Percentiles rank a stretch among this genome's conserved stretches.
phyloP scores from a whole-genome alignment of 139 green algal species.

The Chlamydomonas sp. region DNA sequence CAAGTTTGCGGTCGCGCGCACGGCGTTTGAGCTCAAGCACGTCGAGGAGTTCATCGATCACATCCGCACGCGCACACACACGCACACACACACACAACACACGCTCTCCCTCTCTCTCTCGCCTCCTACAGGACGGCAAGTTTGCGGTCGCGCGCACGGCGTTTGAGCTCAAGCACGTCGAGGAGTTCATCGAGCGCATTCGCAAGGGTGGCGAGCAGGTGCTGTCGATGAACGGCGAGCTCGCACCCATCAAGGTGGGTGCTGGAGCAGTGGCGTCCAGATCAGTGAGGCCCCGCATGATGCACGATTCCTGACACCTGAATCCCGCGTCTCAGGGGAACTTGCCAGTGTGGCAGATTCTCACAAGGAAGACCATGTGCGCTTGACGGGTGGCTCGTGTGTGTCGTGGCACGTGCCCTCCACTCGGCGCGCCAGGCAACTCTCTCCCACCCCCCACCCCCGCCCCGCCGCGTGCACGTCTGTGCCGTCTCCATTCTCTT shows the following conservation, averaged over 20 bases:
- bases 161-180: constrained; percentile 38
- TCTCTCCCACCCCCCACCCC: too few relatives aligned
- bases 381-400: too few relatives aligned
- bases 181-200: constrained; percentile 50
- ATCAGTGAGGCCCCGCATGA: too few relatives aligned
- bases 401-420: too few relatives aligned
- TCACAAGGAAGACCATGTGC: too few relatives aligned
- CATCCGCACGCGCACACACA: not conserved
- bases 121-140: constrained; percentile 21
- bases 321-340: too few relatives aligned
- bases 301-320: too few relatives aligned
- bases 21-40: constrained; percentile 41
- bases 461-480: too few relatives aligned
- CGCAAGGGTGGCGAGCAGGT: constrained; percentile 22
- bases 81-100: not conserved
- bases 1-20: constrained; percentile 29
- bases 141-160: constrained; percentile 19
- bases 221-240: constrained; percentile 9
- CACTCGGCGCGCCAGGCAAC: too few relatives aligned
- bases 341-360: too few relatives aligned
- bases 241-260: constrained; percentile 1
- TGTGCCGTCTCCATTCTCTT: too few relatives aligned
- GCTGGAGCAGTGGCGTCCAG: too few relatives aligned
- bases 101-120: not conserved
- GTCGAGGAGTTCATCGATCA: constrained; percentile 13